Evolutionary conservation across 305 asterid genomes (phyloP).

Genomic region (Plantago rigida): DNA sequence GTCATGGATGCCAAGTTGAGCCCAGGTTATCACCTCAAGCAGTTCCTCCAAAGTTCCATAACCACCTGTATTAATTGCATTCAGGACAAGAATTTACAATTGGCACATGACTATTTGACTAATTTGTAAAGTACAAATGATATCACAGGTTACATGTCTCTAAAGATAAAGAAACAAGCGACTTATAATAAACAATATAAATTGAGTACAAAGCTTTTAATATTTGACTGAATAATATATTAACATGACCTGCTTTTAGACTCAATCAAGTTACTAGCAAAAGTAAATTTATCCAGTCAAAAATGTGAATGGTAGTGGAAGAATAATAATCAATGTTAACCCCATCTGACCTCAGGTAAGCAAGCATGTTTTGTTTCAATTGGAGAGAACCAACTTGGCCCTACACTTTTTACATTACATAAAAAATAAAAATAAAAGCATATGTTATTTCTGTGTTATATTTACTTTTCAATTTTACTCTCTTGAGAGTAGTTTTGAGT

Average conservation of each 20-base stretch:
- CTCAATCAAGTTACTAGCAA: constrained; percentile 7
- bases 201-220: background rate
- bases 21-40: constrained; percentile 94
- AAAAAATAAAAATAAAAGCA: background rate
- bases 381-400: constrained; percentile 21
- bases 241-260: constrained; percentile 16
- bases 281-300: constrained; percentile 14
- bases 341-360: constrained; percentile 9
- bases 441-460: too few species aligned
- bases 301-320: constrained; percentile 14
- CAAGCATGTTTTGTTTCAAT: constrained; percentile 16
- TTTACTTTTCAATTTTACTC: too few species aligned
- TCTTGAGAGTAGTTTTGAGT: too few species aligned
- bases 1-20: constrained; percentile 91
- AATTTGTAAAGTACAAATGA: background rate
- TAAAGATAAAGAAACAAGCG: background rate
- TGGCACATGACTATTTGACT: constrained; percentile 5
- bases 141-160: constrained; percentile 6
- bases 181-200: background rate
- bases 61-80: constrained; percentile 50
- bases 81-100: too few species aligned
- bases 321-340: constrained; percentile 18
- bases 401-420: constrained; percentile 1
- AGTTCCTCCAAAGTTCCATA: constrained; percentile 92
- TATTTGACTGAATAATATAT: constrained; percentile 3